Percentiles rank a stretch among this genome's conserved stretches.
phyloP scores from a whole-genome alignment of 75 land plant species.

The Azolla pinnata region DNA sequence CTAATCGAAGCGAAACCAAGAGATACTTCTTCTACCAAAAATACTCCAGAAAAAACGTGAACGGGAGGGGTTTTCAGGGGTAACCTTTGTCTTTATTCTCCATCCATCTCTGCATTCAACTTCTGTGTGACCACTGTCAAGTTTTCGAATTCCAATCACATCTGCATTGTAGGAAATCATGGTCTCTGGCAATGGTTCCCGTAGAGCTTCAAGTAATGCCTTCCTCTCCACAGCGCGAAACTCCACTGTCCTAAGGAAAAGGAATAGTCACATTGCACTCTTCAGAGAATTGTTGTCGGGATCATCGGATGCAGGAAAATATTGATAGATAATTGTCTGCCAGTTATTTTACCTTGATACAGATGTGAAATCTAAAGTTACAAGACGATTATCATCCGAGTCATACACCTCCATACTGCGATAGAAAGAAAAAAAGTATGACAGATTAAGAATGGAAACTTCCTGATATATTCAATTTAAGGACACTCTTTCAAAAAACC shows the following conservation, averaged over 20 bases:
- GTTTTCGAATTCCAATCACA: slow-evolving; percentile 10
- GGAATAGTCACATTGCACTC: background rate
- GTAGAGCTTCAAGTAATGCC: slow-evolving; percentile 36
- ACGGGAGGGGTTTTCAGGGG: too few relatives aligned
- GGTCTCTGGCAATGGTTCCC: slow-evolving; percentile 35
- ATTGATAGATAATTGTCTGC: too few relatives aligned
- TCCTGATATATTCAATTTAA: too few relatives aligned
- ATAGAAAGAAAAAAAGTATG: background rate
- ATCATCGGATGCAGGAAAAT: background rate
- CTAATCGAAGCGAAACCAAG: background rate
- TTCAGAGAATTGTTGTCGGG: background rate
- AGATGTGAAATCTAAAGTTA: background rate
- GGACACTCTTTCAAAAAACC: too few relatives aligned
- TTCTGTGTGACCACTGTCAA: slow-evolving; percentile 3
- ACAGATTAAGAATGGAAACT: too few relatives aligned
- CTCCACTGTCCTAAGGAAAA: slow-evolving; percentile 5
- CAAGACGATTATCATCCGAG: background rate
- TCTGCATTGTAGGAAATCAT: slow-evolving; percentile 32
- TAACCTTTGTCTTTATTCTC: slow-evolving; percentile 38
- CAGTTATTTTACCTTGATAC: background rate
- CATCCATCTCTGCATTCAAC: slow-evolving; percentile 36
- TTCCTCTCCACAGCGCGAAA: slow-evolving; percentile 42
- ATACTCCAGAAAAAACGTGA: too few relatives aligned
- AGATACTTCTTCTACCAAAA: background rate
- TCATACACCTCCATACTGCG: background rate